Base-by-base conservation (phyloP, 108 stramenopile genomes). In the Mayamaea pseudoterrestris region DNA sequence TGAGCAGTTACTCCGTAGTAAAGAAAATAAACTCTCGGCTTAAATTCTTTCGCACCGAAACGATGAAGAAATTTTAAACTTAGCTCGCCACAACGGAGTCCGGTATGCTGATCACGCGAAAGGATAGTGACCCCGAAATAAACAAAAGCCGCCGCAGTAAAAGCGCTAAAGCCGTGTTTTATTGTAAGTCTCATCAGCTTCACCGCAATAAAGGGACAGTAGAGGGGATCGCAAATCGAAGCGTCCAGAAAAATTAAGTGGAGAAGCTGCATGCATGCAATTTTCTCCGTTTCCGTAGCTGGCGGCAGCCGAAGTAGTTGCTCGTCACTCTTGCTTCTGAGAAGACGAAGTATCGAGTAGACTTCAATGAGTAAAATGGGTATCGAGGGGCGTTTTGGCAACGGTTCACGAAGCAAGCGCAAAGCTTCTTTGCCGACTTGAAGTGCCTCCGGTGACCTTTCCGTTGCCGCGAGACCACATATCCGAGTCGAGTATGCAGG, bases 111-210 rank as follows among this genome's bases (percentile, higher is more conserved):
- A 14, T 65, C 29, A 2, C 48, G 29, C 3, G 41, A 8, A 8
- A 42, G 30, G 30, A 66, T 68, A 0, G 63, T 41, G 31, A 69
- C 29, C 1, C 74, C 74, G 44, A 60, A 71, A 11, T 44, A 49
- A 37, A 62, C 61, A 61, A 71, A 76, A 8, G 62, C 69, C 27
- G 53, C 39, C 12, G 63, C 32, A 0, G 74, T 57, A 20, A 64
- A 50, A 4, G 53, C 44, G 35, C 52, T 52, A 5, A 68, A 20
- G 2, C 74, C 74, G 42, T 61, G 34, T 8, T 30, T 34, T 22
- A 76, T 1, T 0, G 69, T 64, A 3, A 76, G 35, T 28, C 63
- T 62, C 27, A 76, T 44, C 69, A 68, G 60, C 29, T 54, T 57
- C 27, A 60, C 36, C 5, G 30, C 28, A 2, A 68, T 34, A 35